phyloP scores from a whole-genome alignment of 1,139 yeast species.

The Kurtzmaniella quercitrusa region DNA sequence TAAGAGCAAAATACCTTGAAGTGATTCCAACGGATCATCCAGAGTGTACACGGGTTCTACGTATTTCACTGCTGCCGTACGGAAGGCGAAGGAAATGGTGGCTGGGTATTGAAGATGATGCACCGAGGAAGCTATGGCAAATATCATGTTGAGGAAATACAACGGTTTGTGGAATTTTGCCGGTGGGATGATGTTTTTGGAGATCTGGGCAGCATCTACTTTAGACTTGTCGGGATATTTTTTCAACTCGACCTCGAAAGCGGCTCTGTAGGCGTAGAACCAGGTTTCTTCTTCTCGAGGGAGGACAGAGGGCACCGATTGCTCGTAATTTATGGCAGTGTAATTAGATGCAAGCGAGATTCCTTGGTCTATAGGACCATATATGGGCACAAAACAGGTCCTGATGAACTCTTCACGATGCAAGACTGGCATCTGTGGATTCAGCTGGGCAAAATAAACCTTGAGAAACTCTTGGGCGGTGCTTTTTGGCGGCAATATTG shows the following conservation, averaged over 20 bases:
- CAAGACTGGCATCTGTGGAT: conserved; percentile 74
- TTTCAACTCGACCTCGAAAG: conserved; percentile 17
- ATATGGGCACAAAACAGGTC: conserved; percentile 68
- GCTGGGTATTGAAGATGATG: conserved; percentile 68
- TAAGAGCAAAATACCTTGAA: conserved; percentile 67
- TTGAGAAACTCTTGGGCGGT: conserved; percentile 67
- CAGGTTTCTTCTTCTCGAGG: conserved; percentile 37
- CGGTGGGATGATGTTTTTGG: conserved; percentile 45
- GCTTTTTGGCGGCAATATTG: conserved; percentile 62
- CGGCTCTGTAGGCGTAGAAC: conserved; percentile 33
- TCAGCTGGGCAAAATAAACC: conserved; percentile 71
- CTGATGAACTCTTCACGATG: conserved; percentile 74
- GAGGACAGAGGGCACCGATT: conserved; percentile 8
- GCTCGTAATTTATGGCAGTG: conserved; percentile 42
- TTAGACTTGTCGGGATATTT: conserved; percentile 11
- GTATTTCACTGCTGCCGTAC: conserved; percentile 61
- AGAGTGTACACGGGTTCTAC: conserved; percentile 58
- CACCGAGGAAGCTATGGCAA: conserved; percentile 78
- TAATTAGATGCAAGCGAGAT: conserved; percentile 60
- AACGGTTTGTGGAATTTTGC: conserved; percentile 36
- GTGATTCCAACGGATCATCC: conserved; percentile 59
- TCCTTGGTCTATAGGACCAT: conserved; percentile 58
- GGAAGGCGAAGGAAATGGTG: conserved; percentile 67
- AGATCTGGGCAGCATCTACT: conserved; percentile 23
- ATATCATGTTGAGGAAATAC: conserved; percentile 67